These are phyloP conservation scores for Toxoplasma gondii DNA, from an alignment of 169 alveolate genomes.

Conservation along the genomic window DNA sequence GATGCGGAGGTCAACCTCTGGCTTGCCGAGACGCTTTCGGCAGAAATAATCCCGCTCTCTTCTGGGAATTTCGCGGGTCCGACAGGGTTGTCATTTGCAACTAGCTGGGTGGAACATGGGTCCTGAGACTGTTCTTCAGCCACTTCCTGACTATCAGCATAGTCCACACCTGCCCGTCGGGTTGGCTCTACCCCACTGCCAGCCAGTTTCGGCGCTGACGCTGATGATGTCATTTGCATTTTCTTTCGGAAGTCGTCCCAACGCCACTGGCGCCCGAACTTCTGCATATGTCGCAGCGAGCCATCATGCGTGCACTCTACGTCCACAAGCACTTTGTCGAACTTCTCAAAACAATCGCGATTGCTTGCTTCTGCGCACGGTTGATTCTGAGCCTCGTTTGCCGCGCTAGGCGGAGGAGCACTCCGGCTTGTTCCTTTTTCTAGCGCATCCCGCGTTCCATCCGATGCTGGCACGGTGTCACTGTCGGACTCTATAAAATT, in stretches of 20 bases:
- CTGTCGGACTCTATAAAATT: not conserved
- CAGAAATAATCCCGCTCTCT: not conserved
- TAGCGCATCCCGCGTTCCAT: not conserved
- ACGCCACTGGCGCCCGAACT: constrained; percentile 62
- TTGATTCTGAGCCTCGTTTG: not conserved
- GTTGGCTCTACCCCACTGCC: not conserved
- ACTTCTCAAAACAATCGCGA: not conserved
- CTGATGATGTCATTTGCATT: constrained; percentile 9
- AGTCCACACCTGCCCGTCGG: not conserved
- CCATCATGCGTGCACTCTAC: constrained; percentile 81
- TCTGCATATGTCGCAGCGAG: constrained; percentile 72
- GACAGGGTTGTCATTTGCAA: not conserved
- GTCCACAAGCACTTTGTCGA: constrained; percentile 77
- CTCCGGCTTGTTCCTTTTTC: not conserved
- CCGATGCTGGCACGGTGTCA: not conserved
- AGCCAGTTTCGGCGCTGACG: not conserved
- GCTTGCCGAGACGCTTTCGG: not conserved
- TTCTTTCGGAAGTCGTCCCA: constrained; percentile 45
- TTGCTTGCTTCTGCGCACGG: not conserved
- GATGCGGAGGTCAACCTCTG: not conserved
- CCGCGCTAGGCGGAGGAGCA: not conserved
- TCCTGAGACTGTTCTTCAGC: not conserved
- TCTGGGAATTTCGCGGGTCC: not conserved
- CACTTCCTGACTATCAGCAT: not conserved
- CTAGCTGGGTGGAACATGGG: not conserved